Base-by-base conservation (phyloP, 106 monocot species). In the Gastrodia elata region DNA sequence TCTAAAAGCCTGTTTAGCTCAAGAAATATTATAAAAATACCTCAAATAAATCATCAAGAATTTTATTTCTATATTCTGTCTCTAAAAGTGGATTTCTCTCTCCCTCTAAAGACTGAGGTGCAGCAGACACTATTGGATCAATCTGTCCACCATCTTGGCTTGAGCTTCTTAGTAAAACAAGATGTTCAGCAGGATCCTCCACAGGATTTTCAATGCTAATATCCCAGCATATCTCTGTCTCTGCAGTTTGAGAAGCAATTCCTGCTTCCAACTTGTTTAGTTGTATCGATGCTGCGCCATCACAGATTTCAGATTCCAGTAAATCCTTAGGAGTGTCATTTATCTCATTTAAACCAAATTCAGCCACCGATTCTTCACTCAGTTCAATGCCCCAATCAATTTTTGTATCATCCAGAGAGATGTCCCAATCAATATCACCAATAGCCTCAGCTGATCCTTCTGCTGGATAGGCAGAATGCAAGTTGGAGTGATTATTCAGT, bases 21-120 rank as follows among this genome's bases (percentile, higher is more conserved):
- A 30, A 27, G 14, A 32, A 52, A 30, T 27, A 32, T 37, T 71
- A 9, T 46, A 13, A 10, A 58, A 18, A 26, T 84, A 93, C 97
- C 97, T 98, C 98, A 76, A 93, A 88, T 65, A 98, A 76, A 84
- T 98, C 93, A 85, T 98, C 93, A 71, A 98, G 88, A 78, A 98
- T 84, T 49, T 81, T 88, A 85, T 91, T 98, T 73, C 98, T 87
- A 38, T 93, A 98, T 35, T 98, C 98, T 64, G 84, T 93, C 52
- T 93, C 98, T 83, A 98, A 78, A 11, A 98, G 49, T 65, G 85
- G 88, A 74, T 93, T 93, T 85, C 87, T 88, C 73, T 87, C 88
- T 75, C 87, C 86, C 36, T 49, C 80, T 38, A 59, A 70, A 42
- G 25, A 44, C 40, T 74, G 80, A n/a, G 71, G 38, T 26, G 77